Percentiles rank a stretch among this genome's conserved stretches.
Conservation (phyloP, 257 asterid genomes). For the Oldenlandia corymbosa region DNA sequence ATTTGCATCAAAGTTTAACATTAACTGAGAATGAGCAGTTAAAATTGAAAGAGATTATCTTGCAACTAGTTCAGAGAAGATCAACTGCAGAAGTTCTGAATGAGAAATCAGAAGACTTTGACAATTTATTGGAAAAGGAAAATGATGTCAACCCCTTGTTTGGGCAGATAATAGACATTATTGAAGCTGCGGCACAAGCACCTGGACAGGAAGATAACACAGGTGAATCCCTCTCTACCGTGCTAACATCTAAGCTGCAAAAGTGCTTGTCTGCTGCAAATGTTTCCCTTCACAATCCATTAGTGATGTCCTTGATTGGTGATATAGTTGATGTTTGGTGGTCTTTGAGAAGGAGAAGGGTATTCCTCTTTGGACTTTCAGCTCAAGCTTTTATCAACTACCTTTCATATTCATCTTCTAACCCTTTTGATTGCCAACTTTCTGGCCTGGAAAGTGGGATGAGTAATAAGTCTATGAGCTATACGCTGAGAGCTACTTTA, state of each 20-base stretch:
- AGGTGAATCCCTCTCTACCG: constrained; percentile 45
- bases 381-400: constrained; percentile 83
- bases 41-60: constrained; percentile 47
- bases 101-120: constrained; percentile 36
- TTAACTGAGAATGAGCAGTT: constrained; percentile 63
- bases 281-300: constrained; percentile 40
- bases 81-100: constrained; percentile 30
- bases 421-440: constrained; percentile 52
- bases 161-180: constrained; percentile 50
- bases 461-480: constrained; percentile 51
- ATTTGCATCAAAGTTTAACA: constrained; percentile 52
- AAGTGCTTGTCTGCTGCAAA: constrained; percentile 44
- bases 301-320: constrained; percentile 36
- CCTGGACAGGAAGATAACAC: constrained; percentile 67
- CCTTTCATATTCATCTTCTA: constrained; percentile 74
- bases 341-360: constrained; percentile 80
- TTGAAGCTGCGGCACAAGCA: constrained; percentile 73
- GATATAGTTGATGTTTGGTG: constrained; percentile 73
- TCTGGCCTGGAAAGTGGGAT: constrained; percentile 49
- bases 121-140: constrained; percentile 34
- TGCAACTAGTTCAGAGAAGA: constrained; percentile 39
- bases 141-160: constrained; percentile 33
- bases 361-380: constrained; percentile 85
- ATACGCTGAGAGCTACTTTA: constrained; percentile 78
- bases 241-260: constrained; percentile 62